Percentiles rank a stretch among this genome's conserved stretches.
phyloP scores from a whole-genome alignment of 768 basidiomycete species.

The Agaricus sinodeliciosus region DNA sequence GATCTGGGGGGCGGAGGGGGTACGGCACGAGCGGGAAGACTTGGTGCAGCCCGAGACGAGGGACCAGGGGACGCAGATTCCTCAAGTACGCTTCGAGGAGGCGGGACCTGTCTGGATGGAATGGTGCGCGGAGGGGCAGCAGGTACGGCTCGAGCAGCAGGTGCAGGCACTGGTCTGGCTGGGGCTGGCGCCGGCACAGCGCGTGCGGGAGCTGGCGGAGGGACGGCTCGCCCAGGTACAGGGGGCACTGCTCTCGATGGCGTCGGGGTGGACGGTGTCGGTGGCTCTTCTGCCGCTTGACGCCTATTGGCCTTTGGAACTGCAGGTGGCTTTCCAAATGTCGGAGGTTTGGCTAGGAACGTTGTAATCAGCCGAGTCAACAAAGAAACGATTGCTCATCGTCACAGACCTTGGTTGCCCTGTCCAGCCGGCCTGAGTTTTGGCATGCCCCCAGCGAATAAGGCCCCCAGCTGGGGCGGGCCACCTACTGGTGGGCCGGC shows the following conservation, averaged over 20 bases:
- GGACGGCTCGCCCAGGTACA: slow-evolving; percentile 22
- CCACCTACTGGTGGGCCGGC: slow-evolving; percentile 25
- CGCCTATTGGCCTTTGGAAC: slow-evolving; percentile 41
- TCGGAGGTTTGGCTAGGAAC: slow-evolving; percentile 49
- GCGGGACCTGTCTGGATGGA: slow-evolving; percentile 5
- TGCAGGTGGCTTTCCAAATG: slow-evolving; percentile 60
- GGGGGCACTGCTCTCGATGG: slow-evolving; percentile 11
- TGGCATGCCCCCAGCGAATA: slow-evolving; percentile 91
- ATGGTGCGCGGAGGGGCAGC: slow-evolving; percentile 1
- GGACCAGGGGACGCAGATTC: neutral
- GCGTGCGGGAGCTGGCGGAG: slow-evolving; percentile 27
- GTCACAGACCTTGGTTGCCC: slow-evolving; percentile 42
- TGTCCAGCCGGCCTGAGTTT: slow-evolving; percentile 80
- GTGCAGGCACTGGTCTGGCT: neutral
- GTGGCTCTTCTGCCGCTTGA: neutral
- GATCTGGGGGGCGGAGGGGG: slow-evolving; percentile 21
- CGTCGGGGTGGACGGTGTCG: slow-evolving; percentile 12
- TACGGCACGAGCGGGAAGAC: slow-evolving; percentile 21
- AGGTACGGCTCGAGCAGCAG: neutral
- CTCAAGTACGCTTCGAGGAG: neutral
- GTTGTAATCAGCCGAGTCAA: neutral
- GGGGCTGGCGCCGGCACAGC: slow-evolving; percentile 22
- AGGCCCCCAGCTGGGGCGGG: slow-evolving; percentile 74
- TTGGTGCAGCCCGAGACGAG: neutral
- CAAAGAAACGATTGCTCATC: slow-evolving; percentile 9